Conservation (phyloP, 805 yeast genomes). For the Starmerella khaoyaiensis region DNA sequence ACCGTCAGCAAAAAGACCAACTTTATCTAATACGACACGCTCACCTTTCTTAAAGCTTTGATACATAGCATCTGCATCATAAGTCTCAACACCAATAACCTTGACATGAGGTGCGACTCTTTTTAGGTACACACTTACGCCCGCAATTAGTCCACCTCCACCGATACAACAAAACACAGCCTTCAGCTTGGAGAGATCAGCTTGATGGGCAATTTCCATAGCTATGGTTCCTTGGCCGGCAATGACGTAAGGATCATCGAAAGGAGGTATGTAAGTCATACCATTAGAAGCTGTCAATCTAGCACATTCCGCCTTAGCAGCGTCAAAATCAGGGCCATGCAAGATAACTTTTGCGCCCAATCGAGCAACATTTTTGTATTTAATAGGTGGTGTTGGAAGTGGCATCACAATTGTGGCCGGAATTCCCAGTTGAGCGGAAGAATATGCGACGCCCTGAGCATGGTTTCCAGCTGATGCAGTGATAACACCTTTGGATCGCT, state of each 20-base stretch:
- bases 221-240: conserved; percentile 99
- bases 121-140: conserved; percentile 78
- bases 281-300: conserved; percentile 57
- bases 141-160: conserved; percentile 93
- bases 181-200: conserved; percentile 56
- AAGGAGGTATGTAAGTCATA: conserved; percentile 89
- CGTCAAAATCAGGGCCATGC: conserved; percentile 86
- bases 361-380: conserved; percentile 79
- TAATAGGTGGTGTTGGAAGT: conserved; percentile 88
- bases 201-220: conserved; percentile 79
- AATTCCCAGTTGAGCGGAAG: conserved; percentile 71
- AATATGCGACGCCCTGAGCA: conserved; percentile 96
- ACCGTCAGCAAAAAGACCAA: conserved; percentile 97
- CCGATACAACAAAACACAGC: conserved; percentile 93
- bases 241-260: conserved; percentile 93
- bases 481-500: conserved; percentile 72
- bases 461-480: conserved; percentile 99
- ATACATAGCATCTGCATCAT: conserved; percentile 85
- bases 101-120: conserved; percentile 96
- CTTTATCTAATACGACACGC: conserved; percentile 48
- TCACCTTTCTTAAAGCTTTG: conserved; percentile 49
- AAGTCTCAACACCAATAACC: conserved; percentile 90
- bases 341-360: conserved; percentile 90
- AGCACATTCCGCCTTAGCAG: conserved; percentile 84
- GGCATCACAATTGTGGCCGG: conserved; percentile 99